Evolutionary conservation across 441 rosid genomes (phyloP).

Genomic region (Melastoma candidum): DNA sequence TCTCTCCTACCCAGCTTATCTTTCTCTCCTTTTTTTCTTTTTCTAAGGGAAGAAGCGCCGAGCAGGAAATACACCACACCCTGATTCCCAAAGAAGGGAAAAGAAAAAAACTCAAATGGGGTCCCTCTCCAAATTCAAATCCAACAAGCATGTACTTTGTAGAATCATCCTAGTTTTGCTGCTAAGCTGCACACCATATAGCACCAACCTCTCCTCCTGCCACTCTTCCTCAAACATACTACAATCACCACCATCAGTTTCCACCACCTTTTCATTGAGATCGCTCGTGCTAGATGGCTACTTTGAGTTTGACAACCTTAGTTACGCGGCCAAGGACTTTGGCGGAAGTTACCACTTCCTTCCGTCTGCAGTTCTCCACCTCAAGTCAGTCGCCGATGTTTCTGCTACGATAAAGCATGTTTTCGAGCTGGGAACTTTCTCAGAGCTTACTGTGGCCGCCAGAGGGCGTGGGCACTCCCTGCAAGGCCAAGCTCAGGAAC

Average conservation of each 20-base stretch:
- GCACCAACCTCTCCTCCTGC: constrained; percentile 31
- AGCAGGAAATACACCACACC: no score
- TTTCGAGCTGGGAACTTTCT: constrained; percentile 39
- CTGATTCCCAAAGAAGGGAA: neutral
- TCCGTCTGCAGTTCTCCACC: constrained; percentile 63
- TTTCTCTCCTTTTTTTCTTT: no score
- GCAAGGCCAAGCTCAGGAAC: constrained; percentile 78
- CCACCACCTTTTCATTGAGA: constrained; percentile 28
- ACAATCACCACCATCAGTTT: constrained; percentile 19
- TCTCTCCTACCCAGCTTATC: no score
- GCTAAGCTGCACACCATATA: constrained; percentile 42
- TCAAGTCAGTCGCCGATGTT: constrained; percentile 72
- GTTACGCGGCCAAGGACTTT: constrained; percentile 68
- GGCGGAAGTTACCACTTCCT: constrained; percentile 54
- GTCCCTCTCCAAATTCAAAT: constrained; percentile 28
- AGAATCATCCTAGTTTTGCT: constrained; percentile 40
- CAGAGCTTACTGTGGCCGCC: constrained; percentile 70
- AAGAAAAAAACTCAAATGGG: constrained; percentile 22
- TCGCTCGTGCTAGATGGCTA: constrained; percentile 53
- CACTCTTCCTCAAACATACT: constrained; percentile 21
- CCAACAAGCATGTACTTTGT: constrained; percentile 32
- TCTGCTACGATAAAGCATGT: constrained; percentile 46
- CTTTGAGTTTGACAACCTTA: constrained; percentile 38
- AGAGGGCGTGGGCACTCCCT: constrained; percentile 92
- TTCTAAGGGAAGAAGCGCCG: no score